These are phyloP conservation scores for Botryosphaeria dothidea DNA, from an alignment of 2,329 filamentous ascomycete species.

Conservation along the genomic window DNA sequence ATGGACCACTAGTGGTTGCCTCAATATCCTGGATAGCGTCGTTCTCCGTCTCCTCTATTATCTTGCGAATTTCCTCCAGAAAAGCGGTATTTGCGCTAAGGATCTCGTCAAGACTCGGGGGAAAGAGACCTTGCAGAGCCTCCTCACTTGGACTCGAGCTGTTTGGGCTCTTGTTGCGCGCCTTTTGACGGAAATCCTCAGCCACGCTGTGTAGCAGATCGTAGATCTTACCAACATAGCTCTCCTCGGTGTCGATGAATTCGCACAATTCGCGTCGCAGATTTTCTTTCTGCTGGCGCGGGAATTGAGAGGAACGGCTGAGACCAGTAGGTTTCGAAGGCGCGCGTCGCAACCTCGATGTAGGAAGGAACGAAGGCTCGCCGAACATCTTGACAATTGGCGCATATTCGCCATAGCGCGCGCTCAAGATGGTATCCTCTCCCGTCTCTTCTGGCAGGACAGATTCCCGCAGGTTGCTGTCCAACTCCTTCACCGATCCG, in stretches of 20 bases:
- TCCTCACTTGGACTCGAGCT: slow-evolving; percentile 72
- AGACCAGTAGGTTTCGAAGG: slow-evolving; percentile 83
- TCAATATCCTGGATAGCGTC: slow-evolving; percentile 78
- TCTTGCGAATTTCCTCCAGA: slow-evolving; percentile 69
- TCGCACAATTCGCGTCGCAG: slow-evolving; percentile 87
- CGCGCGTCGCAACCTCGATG: slow-evolving; percentile 77
- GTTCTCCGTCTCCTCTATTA: slow-evolving; percentile 82
- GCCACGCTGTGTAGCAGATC: slow-evolving; percentile 81
- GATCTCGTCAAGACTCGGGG: slow-evolving; percentile 76
- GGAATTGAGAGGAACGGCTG: slow-evolving; percentile 75
- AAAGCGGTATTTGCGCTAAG: slow-evolving; percentile 80
- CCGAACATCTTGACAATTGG: slow-evolving; percentile 77
- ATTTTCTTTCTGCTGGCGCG: slow-evolving; percentile 78
- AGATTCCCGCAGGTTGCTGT: slow-evolving; percentile 48
- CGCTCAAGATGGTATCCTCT: slow-evolving; percentile 66
- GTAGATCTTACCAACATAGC: slow-evolving; percentile 85
- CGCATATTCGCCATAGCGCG: slow-evolving; percentile 76
- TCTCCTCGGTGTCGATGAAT: slow-evolving; percentile 88
- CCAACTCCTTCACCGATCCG: slow-evolving; percentile 60
- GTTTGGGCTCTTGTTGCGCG: slow-evolving; percentile 55
- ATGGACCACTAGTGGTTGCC: slow-evolving; percentile 33
- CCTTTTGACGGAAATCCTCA: slow-evolving; percentile 73
- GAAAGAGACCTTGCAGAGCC: slow-evolving; percentile 77
- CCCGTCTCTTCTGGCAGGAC: slow-evolving; percentile 58
- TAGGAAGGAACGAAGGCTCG: slow-evolving; percentile 82